These are phyloP conservation scores for Handroanthus guayacan DNA, from an alignment of 257 asterid species.

Conservation along the genomic window DNA sequence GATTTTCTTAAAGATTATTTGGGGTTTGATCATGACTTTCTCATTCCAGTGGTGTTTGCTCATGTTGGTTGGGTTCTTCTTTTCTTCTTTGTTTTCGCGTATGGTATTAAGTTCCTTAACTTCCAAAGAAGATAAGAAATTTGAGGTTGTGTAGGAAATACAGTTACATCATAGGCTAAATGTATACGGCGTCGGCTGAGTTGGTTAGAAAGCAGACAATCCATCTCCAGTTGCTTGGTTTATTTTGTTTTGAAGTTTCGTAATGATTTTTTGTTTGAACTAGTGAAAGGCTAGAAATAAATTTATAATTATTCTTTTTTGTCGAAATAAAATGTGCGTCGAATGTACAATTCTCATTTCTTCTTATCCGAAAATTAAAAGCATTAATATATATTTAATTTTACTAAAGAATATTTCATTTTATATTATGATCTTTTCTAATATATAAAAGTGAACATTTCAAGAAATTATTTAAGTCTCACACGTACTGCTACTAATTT, in stretches of 20 bases:
- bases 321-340: not conserved
- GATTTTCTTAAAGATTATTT: constrained; percentile 51
- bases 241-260: not conserved
- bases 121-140: constrained; percentile 61
- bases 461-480: too few relatives aligned
- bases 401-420: too few relatives aligned
- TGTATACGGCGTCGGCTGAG: constrained; percentile 38
- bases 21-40: constrained; percentile 76
- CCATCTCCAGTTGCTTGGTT: not conserved
- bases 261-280: constrained; percentile 9
- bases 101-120: constrained; percentile 87
- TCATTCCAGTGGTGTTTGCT: constrained; percentile 63
- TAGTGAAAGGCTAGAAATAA: too few relatives aligned
- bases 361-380: too few relatives aligned
- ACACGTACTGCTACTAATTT: too few relatives aligned
- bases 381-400: too few relatives aligned
- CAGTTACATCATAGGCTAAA: constrained; percentile 15
- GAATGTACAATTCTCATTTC: too few relatives aligned
- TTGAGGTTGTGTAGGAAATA: not conserved
- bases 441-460: too few relatives aligned
- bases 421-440: too few relatives aligned
- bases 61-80: constrained; percentile 87
- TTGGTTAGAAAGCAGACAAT: constrained; percentile 1
- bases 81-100: constrained; percentile 80
- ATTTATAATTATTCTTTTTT: too few relatives aligned